Evolutionary conservation across 345 rosid genomes (phyloP), one percentile per base, ranked within the genome.

Genomic region (Diplotaxis tenuifolia): DNA sequence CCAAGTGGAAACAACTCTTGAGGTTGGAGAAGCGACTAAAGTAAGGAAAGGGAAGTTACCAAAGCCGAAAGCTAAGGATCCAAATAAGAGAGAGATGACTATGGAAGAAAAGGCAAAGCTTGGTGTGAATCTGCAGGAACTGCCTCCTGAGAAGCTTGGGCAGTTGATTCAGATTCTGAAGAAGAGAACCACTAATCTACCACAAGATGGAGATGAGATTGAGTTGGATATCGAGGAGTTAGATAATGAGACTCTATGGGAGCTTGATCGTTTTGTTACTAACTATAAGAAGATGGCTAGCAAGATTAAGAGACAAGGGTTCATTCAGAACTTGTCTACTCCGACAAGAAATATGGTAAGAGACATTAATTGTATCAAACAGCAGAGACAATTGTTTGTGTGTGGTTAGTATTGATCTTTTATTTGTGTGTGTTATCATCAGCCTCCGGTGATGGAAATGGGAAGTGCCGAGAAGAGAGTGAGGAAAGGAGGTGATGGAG

Each of bases 51-150:
- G 72, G 71, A 89, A 86, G 85, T 84, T 74, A 58, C 96, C 96
- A 0, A 89, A 89, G 76, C 96, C 96, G 0, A 89, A 89, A 71
- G 96, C 96, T 0, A 89, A 85, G 72, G 96, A 89, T 82, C 90
- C 92, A n/a, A n/a, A n/a, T n/a, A n/a, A n/a, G n/a, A n/a, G n/a
- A n/a, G n/a, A n/a, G n/a, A n/a, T n/a, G n/a, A n/a, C n/a, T n/a
- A n/a, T n/a, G n/a, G n/a, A n/a, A n/a, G n/a, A n/a, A n/a, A n/a
- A n/a, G n/a, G n/a, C n/a, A n/a, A n/a, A n/a, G n/a, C 75, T 90
- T 66, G 91, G 96, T 2, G 5, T 86, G 21, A 90, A 87, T 53
- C 77, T 90, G 73, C 96, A 88, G 83, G 86, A 83, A 53, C 67
- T 90, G 60, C 96, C 96, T 1, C 87, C 80, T 3, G 96, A 90